Evolutionary conservation across 2,329 filamentous ascomycete genomes (phyloP).

Genomic region (Stagonosporopsis rhizophila): DNA sequence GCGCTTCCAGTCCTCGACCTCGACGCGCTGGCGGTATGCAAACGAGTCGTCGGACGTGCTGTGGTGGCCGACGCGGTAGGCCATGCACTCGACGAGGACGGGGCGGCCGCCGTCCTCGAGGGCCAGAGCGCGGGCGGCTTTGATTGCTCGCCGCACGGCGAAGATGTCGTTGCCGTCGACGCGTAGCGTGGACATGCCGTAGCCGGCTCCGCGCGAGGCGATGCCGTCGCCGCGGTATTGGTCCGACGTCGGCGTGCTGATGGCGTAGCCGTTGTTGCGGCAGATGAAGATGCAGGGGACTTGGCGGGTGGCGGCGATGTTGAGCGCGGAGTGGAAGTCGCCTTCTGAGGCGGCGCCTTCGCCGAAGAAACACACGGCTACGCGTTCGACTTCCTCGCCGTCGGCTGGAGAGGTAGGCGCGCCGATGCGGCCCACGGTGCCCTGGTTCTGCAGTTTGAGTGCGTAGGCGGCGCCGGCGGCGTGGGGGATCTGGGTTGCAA

Average conservation of each 20-base stretch:
- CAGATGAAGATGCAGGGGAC: slow-evolving; percentile 90
- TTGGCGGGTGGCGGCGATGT: slow-evolving; percentile 87
- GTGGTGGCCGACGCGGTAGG: slow-evolving; percentile 96
- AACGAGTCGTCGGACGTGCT: slow-evolving; percentile 97
- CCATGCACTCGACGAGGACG: slow-evolving; percentile 93
- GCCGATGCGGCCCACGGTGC: slow-evolving; percentile 63
- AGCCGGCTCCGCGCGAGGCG: slow-evolving; percentile 83
- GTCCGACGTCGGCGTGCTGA: slow-evolving; percentile 86
- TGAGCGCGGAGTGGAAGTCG: slow-evolving; percentile 89
- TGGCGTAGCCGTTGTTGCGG: slow-evolving; percentile 91
- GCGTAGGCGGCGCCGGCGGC: slow-evolving; percentile 88
- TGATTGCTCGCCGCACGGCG: slow-evolving; percentile 82
- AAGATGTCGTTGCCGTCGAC: slow-evolving; percentile 96
- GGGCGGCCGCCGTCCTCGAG: slow-evolving; percentile 81
- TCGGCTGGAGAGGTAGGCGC: slow-evolving; percentile 49
- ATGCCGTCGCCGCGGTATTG: slow-evolving; percentile 94
- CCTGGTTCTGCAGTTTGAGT: slow-evolving; percentile 79
- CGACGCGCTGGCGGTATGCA: slow-evolving; percentile 89
- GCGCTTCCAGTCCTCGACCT: slow-evolving; percentile 94
- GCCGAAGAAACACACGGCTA: slow-evolving; percentile 86
- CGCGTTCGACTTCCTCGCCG: slow-evolving; percentile 49
- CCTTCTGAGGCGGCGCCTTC: slow-evolving; percentile 91
- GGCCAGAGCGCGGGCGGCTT: slow-evolving; percentile 77
- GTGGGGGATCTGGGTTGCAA: slow-evolving; percentile 90
- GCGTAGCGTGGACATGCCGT: slow-evolving; percentile 91